Percentiles rank a stretch among this genome's conserved stretches.
Evolutionary conservation across 2,329 filamentous ascomycete genomes (phyloP).

Genomic region (Colletotrichum lindemuthianum): DNA sequence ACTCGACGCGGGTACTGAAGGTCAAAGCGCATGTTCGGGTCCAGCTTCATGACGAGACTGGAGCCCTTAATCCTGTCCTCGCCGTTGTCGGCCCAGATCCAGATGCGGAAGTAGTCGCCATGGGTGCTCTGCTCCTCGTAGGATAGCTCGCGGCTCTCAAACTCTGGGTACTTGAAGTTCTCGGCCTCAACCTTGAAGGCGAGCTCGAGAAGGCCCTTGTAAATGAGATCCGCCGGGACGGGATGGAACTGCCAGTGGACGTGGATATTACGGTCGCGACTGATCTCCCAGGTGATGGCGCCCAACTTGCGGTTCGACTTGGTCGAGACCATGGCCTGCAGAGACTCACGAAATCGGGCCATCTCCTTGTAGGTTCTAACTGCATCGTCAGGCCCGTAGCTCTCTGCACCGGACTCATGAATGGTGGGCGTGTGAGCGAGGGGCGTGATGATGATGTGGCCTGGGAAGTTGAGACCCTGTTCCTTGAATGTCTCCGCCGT

Average conservation of each 20-base stretch:
- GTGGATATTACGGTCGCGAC: constrained; percentile 82
- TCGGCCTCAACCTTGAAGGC: constrained; percentile 91
- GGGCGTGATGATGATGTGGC: constrained; percentile 92
- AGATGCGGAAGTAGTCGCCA: constrained; percentile 82
- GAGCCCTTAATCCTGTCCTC: constrained; percentile 69
- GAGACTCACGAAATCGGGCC: constrained; percentile 78
- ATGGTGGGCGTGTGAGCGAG: constrained; percentile 84
- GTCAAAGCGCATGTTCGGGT: constrained; percentile 80
- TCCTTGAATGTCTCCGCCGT: constrained; percentile 72
- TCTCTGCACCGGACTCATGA: constrained; percentile 67
- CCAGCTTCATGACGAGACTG: constrained; percentile 78
- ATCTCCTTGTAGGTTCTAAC: constrained; percentile 80
- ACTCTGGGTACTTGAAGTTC: constrained; percentile 68
- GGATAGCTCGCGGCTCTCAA: constrained; percentile 59
- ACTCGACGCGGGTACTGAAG: constrained; percentile 90
- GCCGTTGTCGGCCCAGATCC: constrained; percentile 76
- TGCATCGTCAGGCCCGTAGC: constrained; percentile 62
- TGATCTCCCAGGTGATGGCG: constrained; percentile 92
- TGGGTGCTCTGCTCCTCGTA: constrained; percentile 58
- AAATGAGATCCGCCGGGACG: constrained; percentile 73
- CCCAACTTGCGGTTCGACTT: constrained; percentile 71
- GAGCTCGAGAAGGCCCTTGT: constrained; percentile 81
- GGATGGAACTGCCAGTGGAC: constrained; percentile 95
- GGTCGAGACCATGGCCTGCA: constrained; percentile 81
- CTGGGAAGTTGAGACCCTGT: constrained; percentile 77